Evolutionary conservation across 768 basidiomycete genomes (phyloP), one percentile per base, ranked within the genome.

Genomic region (Kwoniella dejecticola): DNA sequence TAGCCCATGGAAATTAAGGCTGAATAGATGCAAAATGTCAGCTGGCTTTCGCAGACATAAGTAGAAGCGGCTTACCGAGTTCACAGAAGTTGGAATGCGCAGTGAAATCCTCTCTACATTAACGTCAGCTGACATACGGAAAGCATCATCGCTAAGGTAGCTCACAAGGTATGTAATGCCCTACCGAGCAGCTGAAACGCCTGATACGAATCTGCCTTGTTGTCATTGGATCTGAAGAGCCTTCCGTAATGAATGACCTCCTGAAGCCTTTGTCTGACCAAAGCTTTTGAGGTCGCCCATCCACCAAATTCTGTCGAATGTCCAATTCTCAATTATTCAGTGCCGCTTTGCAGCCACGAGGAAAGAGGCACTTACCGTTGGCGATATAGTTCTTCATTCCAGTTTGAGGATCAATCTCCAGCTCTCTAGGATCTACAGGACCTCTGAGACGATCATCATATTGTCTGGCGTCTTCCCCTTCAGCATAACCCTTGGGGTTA

Each of bases 341-440:
- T 42, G 19, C 31, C 17, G 24, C 27, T 38, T 17, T 8, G 8
- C 36, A 38, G 36, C 36, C 36, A 38, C 36, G 36, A 38, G 36
- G 36, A 38, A 8, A 38, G 17, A 26, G n/a, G n/a, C n/a, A 60
- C 66, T 55, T 52, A 77, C 76, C 81, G 38, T 87, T 94, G 0
- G 90, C 90, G 81, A 91, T 90, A 76, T 97, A 78, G 54, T 74
- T 71, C 82, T 94, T 94, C 92, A 97, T 94, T 2, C 92, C 94
- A 0, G 89, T 90, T 13, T 83, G 80, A 0, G 84, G 85, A 76
- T 97, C 94, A 6, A 97, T 83, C 69, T 93, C 88, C 0, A 95
- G 82, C 72, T 97, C 94, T 33, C 83, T 80, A 0, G 89, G 89
- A 71, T 93, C 86, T 5, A 97, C 87, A 2, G 92, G 92, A 2